phyloP scores from a whole-genome alignment of 2,329 filamentous ascomycete species.

The Scytalidium sp. region DNA sequence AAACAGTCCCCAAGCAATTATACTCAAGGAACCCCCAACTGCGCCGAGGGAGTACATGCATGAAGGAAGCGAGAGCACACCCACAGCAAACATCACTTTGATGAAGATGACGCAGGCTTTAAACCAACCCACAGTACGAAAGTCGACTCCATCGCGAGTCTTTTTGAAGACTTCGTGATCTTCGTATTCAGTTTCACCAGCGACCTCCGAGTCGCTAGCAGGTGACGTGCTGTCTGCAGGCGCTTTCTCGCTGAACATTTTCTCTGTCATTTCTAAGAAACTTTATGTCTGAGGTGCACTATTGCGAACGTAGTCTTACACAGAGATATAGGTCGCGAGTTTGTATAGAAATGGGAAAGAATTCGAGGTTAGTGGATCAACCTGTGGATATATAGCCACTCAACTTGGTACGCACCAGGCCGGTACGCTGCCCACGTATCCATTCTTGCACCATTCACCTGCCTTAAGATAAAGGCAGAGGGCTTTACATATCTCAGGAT shows the following conservation, averaged over 20 bases:
- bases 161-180: constrained; percentile 39
- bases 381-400: no score
- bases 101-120: constrained; percentile 44
- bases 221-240: background rate
- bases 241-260: background rate
- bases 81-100: constrained; percentile 28
- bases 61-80: constrained; percentile 38
- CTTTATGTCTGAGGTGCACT: no score
- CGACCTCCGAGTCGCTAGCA: background rate
- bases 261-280: background rate
- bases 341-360: no score
- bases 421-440: no score
- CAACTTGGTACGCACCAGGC: no score
- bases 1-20: constrained; percentile 31
- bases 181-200: background rate
- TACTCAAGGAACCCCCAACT: constrained; percentile 37
- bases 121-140: constrained; percentile 45
- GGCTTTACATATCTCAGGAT: background rate
- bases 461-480: background rate
- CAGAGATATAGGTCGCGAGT: no score
- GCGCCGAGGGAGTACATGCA: constrained; percentile 39
- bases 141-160: constrained; percentile 37
- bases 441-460: no score
- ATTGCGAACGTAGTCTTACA: no score
- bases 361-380: no score